Percentiles rank a stretch among this genome's conserved stretches.
phyloP scores from a whole-genome alignment of 352 stramenopile genomes.

The Phytophthora sansomeana region DNA sequence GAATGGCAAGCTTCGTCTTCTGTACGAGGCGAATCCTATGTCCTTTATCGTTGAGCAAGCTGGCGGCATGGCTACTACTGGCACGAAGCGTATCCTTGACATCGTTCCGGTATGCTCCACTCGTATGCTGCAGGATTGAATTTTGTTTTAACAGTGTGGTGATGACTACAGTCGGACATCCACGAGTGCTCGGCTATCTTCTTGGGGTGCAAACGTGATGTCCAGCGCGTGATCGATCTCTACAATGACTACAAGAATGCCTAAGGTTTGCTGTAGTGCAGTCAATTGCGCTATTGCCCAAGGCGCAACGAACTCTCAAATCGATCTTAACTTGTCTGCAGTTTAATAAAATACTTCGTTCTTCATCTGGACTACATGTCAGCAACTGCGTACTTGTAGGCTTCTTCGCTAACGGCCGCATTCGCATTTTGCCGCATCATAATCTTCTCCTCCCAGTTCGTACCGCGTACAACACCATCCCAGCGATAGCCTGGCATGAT shows the following conservation, averaged over 20 bases:
- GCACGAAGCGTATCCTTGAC: constrained; percentile 94
- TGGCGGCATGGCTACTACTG: constrained; percentile 96
- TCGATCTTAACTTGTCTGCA: too few relatives aligned
- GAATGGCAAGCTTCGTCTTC: constrained; percentile 95
- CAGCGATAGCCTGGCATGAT: constrained; percentile 98
- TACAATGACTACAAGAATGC: constrained; percentile 58
- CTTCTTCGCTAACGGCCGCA: constrained; percentile 68
- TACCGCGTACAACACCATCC: constrained; percentile 97
- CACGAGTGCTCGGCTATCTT: constrained; percentile 99
- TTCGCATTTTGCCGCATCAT: constrained; percentile 83
- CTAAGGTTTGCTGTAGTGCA: too few relatives aligned
- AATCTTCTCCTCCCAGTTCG: constrained; percentile 96
- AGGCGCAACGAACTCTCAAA: too few relatives aligned
- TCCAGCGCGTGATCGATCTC: constrained; percentile 81
- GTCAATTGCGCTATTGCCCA: too few relatives aligned
- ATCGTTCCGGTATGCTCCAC: constrained; percentile 68
- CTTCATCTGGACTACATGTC: constrained; percentile 67
- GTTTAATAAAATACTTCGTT: too few relatives aligned
- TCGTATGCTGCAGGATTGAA: too few relatives aligned
- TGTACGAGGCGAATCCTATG: constrained; percentile 99
- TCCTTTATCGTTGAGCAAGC: constrained; percentile 98
- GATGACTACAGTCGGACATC: constrained; percentile 75
- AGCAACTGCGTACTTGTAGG: constrained; percentile 82
- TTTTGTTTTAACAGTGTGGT: too few relatives aligned
- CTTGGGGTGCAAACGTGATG: constrained; percentile 92